Conservation (phyloP, 441 rosid genomes). For the Bruguiera hainesii region DNA sequence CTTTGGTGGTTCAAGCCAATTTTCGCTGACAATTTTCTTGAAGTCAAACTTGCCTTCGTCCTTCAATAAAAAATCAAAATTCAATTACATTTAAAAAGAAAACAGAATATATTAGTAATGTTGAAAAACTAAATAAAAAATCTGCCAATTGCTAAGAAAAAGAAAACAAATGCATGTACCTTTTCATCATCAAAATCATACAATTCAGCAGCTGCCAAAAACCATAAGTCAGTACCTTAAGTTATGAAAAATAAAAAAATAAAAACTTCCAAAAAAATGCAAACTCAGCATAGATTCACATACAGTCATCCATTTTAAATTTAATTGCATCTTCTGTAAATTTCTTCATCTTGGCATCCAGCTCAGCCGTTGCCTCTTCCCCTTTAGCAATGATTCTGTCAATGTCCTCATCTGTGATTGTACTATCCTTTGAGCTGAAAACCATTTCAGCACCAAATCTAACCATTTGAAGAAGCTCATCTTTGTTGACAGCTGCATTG, state of each 20-base stretch:
- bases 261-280: no score
- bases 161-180: conserved; percentile 27
- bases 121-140: conserved; percentile 17
- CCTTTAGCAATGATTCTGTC: conserved; percentile 98
- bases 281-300: conserved; percentile 22
- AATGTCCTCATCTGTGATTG: conserved; percentile 95
- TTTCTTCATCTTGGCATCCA: conserved; percentile 99
- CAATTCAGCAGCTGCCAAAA: conserved; percentile 73
- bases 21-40: conserved; percentile 92
- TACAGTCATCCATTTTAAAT: conserved; percentile 98
- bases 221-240: conserved; percentile 11
- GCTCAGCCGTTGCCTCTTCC: conserved; percentile 96
- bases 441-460: conserved; percentile 99
- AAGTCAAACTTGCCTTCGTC: conserved; percentile 96
- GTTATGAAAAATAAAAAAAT: neutral
- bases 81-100: conserved; percentile 7
- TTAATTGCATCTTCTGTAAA: conserved; percentile 98
- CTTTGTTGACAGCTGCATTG: conserved; percentile 89
- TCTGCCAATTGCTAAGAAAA: conserved; percentile 17
- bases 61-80: conserved; percentile 39
- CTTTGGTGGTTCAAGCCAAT: conserved; percentile 99
- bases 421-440: conserved; percentile 98
- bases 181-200: conserved; percentile 86
- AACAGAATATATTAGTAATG: neutral
- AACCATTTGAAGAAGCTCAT: conserved; percentile 99